Base-by-base conservation (phyloP, 805 yeast genomes). In the Clavispora phyllophila region DNA sequence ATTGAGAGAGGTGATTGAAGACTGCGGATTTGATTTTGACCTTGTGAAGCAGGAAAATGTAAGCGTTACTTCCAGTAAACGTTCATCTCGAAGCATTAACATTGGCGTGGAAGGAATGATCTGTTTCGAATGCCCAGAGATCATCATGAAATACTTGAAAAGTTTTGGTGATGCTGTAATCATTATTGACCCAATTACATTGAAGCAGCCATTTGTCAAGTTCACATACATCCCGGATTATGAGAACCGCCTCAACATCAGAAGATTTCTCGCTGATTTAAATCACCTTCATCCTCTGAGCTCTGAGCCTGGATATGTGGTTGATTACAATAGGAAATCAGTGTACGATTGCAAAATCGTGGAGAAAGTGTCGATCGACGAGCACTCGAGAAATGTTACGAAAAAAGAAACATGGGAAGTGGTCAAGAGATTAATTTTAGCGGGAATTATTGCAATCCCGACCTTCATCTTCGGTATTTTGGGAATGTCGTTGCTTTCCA, bases 401-500 rank as follows among this genome's bases (percentile, higher is more conserved):
- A 63, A 58, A 35, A 53, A 50, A 13, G 89, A 82, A 50, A 70
- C 79, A 9, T 39, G 58, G 20, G 59, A 61, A 12, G 69, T 85
- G 7, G 62, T 68, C 1, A 53, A 55, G 20, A 70, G 87, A 38
- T 62, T 82, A 20, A 43, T 67, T 0, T 50, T 81, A 8, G 72
- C 87, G 0, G 59, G 78, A 0, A 52, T 77, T 0, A 63, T 81
- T 35, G 84, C 84, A 0, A 75, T 83, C 27, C 83, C 89, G 1
- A 82, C 90, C 2, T 81, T 84, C 55, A 57, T 81, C 4, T 75
- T 84, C 50, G 87, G 86, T 0, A 67, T 82, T 7, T 79, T 83
- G n/a, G 82, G 78, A 3, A 83, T 82, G 89, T 73, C 82, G 5
- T 62, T 82, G 34, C 54, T 80, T 3, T 72, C 78, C 0, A 60